These are phyloP conservation scores for Cardiospermum halicacabum DNA, from an alignment of 345 rosid genomes.

Conservation along the genomic window DNA sequence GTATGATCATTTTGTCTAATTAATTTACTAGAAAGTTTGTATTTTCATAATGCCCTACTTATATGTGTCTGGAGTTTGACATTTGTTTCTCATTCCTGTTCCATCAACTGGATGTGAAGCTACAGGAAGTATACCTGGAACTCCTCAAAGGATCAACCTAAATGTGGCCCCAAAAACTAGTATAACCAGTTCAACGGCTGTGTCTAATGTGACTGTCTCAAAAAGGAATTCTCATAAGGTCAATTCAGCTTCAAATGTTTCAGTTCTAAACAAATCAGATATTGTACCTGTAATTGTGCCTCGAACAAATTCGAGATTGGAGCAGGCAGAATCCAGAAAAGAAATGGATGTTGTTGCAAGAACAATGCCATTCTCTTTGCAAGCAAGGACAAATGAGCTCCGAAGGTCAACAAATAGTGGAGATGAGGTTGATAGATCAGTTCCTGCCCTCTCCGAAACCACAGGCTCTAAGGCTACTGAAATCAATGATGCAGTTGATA, in stretches of 20 bases:
- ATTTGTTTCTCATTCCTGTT: constrained; percentile 24
- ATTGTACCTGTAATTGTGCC: constrained; percentile 80
- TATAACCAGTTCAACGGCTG: constrained; percentile 33
- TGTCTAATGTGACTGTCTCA: constrained; percentile 41
- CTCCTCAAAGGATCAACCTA: constrained; percentile 70
- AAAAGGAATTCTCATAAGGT: constrained; percentile 54
- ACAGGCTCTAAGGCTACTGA: constrained; percentile 42
- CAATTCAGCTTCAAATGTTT: constrained; percentile 40
- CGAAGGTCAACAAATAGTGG: constrained; percentile 53
- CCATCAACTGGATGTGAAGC: constrained; percentile 54
- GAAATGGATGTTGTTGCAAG: constrained; percentile 74
- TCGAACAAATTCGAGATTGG: constrained; percentile 55
- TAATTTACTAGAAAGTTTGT: constrained; percentile 6
- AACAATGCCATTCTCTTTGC: constrained; percentile 97
- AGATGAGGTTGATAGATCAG: constrained; percentile 56
- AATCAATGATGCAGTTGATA: constrained; percentile 33
- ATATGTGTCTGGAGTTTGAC: not conserved
- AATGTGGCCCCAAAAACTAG: constrained; percentile 41
- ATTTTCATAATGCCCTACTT: constrained; percentile 5
- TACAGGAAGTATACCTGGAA: constrained; percentile 67
- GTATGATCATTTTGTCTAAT: constrained; percentile 35
- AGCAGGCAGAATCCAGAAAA: constrained; percentile 66
- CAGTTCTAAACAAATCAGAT: constrained; percentile 57
- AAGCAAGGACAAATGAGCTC: constrained; percentile 60
- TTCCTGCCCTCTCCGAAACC: constrained; percentile 38